These are phyloP conservation scores for Ustilago vetiveriae DNA, from an alignment of 1,284 basidiomycete genomes.

Conservation along the genomic window DNA sequence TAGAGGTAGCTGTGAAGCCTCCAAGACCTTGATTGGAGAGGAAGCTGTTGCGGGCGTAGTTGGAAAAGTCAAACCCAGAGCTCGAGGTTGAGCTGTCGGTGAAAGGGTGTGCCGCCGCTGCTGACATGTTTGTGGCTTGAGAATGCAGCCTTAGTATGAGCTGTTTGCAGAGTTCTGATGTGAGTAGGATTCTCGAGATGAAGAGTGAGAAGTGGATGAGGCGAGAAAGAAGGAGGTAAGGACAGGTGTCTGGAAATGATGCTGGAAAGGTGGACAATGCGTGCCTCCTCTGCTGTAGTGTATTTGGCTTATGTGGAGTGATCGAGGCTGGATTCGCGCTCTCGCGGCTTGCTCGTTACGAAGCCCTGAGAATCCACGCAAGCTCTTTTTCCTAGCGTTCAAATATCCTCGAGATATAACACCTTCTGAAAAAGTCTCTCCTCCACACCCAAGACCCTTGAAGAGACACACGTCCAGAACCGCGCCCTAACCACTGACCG, in stretches of 20 bases:
- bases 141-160: no score
- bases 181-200: background rate
- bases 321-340: constrained; percentile 13
- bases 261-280: background rate
- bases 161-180: no score
- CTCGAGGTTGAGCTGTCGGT: constrained; percentile 8
- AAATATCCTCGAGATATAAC: no score
- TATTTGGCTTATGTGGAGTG: constrained; percentile 30
- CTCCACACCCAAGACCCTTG: constrained; percentile 1
- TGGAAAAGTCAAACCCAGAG: constrained; percentile 78
- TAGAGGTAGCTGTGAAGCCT: constrained; percentile 70
- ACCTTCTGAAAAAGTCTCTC: no score
- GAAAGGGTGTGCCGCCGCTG: constrained; percentile 2
- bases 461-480: background rate
- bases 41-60: constrained; percentile 80
- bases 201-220: background rate
- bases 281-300: background rate
- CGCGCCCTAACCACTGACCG: no score
- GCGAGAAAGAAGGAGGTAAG: background rate
- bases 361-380: constrained; percentile 10
- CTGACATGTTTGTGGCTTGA: no score
- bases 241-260: background rate
- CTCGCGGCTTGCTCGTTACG: background rate
- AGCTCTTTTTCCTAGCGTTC: background rate
- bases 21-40: constrained; percentile 75